Evolutionary conservation across 345 rosid species (phyloP), one percentile per base, ranked within the genome.

Genomic region (Gossypium turneri): DNA sequence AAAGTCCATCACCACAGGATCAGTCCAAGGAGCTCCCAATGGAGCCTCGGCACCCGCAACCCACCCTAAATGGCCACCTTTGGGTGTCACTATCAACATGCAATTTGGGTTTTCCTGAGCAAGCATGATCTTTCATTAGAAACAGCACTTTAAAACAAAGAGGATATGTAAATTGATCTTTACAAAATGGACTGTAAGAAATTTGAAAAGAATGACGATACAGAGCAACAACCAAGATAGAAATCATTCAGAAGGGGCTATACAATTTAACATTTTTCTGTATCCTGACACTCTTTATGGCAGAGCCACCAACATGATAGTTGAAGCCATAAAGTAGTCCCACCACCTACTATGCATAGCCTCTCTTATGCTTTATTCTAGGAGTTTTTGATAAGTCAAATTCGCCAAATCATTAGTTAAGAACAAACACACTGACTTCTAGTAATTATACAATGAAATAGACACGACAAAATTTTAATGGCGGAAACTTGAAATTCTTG

Each of bases 31-130:
- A 68, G 97, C 92, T 56, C 98, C 97, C 2, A 74, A 63, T 7
- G 94, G 95, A 69, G 92, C 89, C 77, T 82, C 94, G 15, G 67
- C 63, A 67, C 97, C 97, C 0, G 97, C 98, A 68, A 91, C 86
- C 97, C 98, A 94, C 22, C 97, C 97, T 41, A 94, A 82, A 81
- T 90, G 98, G 19, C 95, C 97, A 25, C 97, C 97, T 82, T 80
- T 86, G 19, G 98, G 97, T 51, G 98, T 92, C 79, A 90, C 92
- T 66, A 90, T 83, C 76, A 94, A 74, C 86, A 94, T 47, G 77
- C 98, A 94, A 81, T 94, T 86, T 11, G 88, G 86, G 52, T 92
- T 94, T 73, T 78, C 92, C 97, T 92, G 86, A 44, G 29, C 1
- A 25, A 43, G 64, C 22, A 58, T 50, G 2, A 2, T 27, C 45